Base-by-base conservation (phyloP, 2,329 filamentous ascomycete species). In the Ascochyta pisi region DNA sequence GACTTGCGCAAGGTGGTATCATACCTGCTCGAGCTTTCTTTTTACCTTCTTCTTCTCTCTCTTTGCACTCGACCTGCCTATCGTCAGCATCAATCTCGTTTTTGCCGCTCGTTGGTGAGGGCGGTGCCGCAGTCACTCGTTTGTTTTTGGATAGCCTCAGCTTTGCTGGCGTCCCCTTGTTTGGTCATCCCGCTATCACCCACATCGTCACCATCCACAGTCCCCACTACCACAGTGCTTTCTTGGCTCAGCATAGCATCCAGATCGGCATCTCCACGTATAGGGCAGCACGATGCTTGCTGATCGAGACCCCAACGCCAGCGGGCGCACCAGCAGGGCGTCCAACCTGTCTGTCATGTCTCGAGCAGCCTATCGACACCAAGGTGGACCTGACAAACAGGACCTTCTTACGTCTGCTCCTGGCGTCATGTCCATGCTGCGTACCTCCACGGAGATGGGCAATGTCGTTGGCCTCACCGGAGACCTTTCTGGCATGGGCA, bases 351-450 rank as follows among this genome's bases (percentile, higher is more conserved):
- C 80, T 23, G 69, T 65, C 23, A 65, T 64, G 43, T 75, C 75
- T 43, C 68, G 74, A 34, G 70, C 70, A 34, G 67, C 70, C 44
- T 65, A 71, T 54, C 70, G 70, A 59, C 56, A 62, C 15, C 58
- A 57, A 51, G 62, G 59, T 55, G 67, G 62, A 58, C 65, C 54
- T 53, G 65, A 41, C 48, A 72, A 54, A 54, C 65, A 70, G 27
- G 68, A 73, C 58, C 69, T 65, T 57, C 69, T 68, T 46, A 71
- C 68, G 49, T 71, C 73, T 52, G 57, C 53, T 4, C 76, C 77
- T 24, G 78, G 77, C 37, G 75, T 82, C 57, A 71, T 79, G 68
- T 80, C 77, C 59, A 82, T 82, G 80, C 77, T 82, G 51, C 77
- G 78, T 54, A 82, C 79, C 10, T 77, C 77, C 8, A 82, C 78